Conservation (phyloP, 768 basidiomycete species). For the Russula olivacea region DNA sequence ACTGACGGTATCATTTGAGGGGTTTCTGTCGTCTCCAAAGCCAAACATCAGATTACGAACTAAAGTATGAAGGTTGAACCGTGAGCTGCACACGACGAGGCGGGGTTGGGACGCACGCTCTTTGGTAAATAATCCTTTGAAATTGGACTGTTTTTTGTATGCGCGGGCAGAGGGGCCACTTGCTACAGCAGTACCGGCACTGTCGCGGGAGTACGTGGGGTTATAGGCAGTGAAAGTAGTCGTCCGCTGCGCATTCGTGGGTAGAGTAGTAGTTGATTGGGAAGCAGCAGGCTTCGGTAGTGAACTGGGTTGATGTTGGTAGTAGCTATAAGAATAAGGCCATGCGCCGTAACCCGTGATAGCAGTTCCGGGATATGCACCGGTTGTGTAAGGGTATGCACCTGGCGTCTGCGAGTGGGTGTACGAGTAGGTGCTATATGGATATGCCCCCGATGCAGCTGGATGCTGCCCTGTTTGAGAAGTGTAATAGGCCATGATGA, state of each 20-base stretch:
- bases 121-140: slow-evolving; percentile 74
- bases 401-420: slow-evolving; percentile 37
- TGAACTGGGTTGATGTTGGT: slow-evolving; percentile 27
- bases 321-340: slow-evolving; percentile 65
- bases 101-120: slow-evolving; percentile 50
- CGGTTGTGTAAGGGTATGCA: slow-evolving; percentile 45
- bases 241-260: slow-evolving; percentile 26
- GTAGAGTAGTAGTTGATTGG: slow-evolving; percentile 20
- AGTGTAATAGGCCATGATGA: slow-evolving; percentile 32
- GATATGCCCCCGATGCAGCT: slow-evolving; percentile 50
- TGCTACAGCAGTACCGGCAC: slow-evolving; percentile 36
- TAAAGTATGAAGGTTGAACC: slow-evolving; percentile 30
- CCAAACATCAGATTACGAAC: slow-evolving; percentile 88
- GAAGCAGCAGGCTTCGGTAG: slow-evolving; percentile 27
- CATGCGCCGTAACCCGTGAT: slow-evolving; percentile 63
- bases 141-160: slow-evolving; percentile 56
- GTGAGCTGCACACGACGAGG: neutral
- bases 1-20: slow-evolving; percentile 79
- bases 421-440: slow-evolving; percentile 53
- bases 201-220: slow-evolving; percentile 48
- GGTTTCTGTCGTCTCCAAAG: slow-evolving; percentile 87
- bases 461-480: slow-evolving; percentile 26
- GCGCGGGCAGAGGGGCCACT: slow-evolving; percentile 42
- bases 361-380: slow-evolving; percentile 51
- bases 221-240: slow-evolving; percentile 33